Evolutionary conservation across 2,329 filamentous ascomycete genomes (phyloP).

Genomic region (Didymella pomorum): DNA sequence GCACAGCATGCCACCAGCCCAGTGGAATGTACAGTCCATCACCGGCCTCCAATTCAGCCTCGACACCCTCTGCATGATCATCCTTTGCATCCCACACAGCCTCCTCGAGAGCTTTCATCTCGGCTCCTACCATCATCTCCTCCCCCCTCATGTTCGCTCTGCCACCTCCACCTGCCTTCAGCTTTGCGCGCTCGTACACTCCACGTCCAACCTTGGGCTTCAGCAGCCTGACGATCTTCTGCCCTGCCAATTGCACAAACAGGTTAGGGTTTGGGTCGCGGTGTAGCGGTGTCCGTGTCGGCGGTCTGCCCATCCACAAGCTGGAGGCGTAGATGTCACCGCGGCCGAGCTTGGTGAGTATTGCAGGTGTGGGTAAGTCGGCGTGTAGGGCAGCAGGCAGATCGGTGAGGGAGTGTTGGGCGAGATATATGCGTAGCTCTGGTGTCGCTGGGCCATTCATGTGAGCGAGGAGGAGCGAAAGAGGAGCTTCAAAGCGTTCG

Average conservation of each 20-base stretch:
- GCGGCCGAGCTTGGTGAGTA: constrained; percentile 70
- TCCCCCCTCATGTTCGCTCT: constrained; percentile 70
- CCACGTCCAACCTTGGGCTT: constrained; percentile 67
- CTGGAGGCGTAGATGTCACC: constrained; percentile 89
- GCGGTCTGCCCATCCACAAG: constrained; percentile 86
- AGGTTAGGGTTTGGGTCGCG: constrained; percentile 93
- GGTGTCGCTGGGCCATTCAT: constrained; percentile 51
- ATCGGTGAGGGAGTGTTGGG: constrained; percentile 76
- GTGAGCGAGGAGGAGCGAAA: constrained; percentile 70
- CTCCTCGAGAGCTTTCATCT: constrained; percentile 71
- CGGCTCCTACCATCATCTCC: constrained; percentile 89
- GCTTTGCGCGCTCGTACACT: constrained; percentile 66
- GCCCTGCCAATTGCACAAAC: constrained; percentile 81
- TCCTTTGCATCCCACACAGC: constrained; percentile 70
- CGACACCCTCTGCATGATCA: constrained; percentile 32
- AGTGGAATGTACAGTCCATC: constrained; percentile 81
- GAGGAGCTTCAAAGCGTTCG: constrained; percentile 65
- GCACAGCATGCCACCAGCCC: constrained; percentile 88
- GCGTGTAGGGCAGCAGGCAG: constrained; percentile 69
- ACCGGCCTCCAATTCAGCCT: constrained; percentile 64
- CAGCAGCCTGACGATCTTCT: constrained; percentile 77
- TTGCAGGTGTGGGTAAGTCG: constrained; percentile 72
- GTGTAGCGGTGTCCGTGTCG: constrained; percentile 90
- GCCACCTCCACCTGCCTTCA: constrained; percentile 53
- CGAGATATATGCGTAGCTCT: constrained; percentile 74